A percentile compares a stretch with the other conserved stretches of the same genome.
Evolutionary conservation across 352 stramenopile species (phyloP).

Genomic region (Aphanomyces cochlioides): DNA sequence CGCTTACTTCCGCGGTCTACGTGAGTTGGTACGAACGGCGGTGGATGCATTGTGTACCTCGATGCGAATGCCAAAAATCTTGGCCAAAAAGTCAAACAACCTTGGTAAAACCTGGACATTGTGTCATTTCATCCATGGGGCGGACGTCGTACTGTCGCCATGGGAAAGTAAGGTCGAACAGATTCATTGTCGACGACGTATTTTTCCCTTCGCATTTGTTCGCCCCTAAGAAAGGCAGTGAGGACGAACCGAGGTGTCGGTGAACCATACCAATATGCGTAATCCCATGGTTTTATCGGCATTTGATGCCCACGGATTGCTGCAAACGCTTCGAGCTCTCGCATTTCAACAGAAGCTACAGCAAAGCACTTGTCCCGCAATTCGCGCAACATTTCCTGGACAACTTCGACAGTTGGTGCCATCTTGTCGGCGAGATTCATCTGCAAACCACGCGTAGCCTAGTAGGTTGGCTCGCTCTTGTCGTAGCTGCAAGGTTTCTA

Average conservation of each 20-base stretch:
- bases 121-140: neutral
- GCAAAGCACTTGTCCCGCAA: conserved; percentile 90
- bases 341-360: conserved; percentile 88
- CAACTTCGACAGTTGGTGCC: conserved; percentile 86
- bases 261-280: conserved; percentile 85
- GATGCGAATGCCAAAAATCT: conserved; percentile 94
- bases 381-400: conserved; percentile 91
- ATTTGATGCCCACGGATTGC: conserved; percentile 64
- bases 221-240: conserved; percentile 49
- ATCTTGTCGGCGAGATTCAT: conserved; percentile 94
- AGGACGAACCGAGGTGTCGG: neutral
- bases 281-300: conserved; percentile 91
- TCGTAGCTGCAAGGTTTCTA: conserved; percentile 90
- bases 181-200: conserved; percentile 96
- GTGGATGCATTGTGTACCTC: conserved; percentile 32
- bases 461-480: conserved; percentile 90
- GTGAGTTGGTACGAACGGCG: neutral
- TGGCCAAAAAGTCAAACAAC: conserved; percentile 93
- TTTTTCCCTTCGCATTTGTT: conserved; percentile 93
- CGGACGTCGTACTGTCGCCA: conserved; percentile 56
- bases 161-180: conserved; percentile 95
- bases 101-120: conserved; percentile 78
- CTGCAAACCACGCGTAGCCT: conserved; percentile 91
- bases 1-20: conserved; percentile 44
- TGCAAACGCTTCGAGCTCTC: conserved; percentile 87